phyloP scores from a whole-genome alignment of 2,329 filamentous ascomycete genomes.

The Nigrograna mackinnonii region DNA sequence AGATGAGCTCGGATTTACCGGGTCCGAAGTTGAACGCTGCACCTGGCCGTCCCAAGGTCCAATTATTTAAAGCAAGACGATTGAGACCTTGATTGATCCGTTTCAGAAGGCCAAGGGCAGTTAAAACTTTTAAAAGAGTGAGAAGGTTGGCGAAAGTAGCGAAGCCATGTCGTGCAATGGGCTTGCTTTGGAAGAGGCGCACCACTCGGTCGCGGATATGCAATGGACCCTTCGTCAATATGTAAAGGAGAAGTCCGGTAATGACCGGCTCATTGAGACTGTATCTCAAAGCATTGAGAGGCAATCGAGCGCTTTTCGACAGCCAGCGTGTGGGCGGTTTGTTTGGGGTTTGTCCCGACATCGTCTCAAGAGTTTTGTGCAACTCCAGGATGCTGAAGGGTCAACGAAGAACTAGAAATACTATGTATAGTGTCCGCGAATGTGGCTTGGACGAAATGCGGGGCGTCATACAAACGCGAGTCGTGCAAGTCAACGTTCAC shows the following conservation, averaged over 20 bases:
- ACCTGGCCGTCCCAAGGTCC: conserved; percentile 27
- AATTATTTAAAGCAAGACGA: conserved; percentile 38
- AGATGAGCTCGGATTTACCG: conserved; percentile 24
- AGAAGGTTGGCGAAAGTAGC: conserved; percentile 17
- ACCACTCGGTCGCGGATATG: conserved; percentile 24
- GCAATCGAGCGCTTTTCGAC: not conserved
- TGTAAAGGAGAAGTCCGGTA: conserved; percentile 23
- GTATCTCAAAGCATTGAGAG: conserved; percentile 3
- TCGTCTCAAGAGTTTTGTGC: too few relatives aligned
- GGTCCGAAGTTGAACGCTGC: conserved; percentile 22
- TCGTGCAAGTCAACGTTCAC: too few relatives aligned
- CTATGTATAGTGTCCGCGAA: too few relatives aligned
- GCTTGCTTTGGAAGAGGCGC: conserved; percentile 19
- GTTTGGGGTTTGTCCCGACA: too few relatives aligned
- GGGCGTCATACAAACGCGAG: too few relatives aligned
- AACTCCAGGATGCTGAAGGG: too few relatives aligned
- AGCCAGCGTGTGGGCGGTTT: conserved; percentile 1
- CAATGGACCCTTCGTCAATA: conserved; percentile 25
- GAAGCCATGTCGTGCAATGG: conserved; percentile 22
- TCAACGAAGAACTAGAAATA: too few relatives aligned
- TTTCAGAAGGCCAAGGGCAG: conserved; percentile 17
- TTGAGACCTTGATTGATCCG: conserved; percentile 21
- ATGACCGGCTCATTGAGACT: conserved; percentile 17
- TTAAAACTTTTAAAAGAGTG: conserved; percentile 23
- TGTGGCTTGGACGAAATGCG: too few relatives aligned